Conservation (phyloP, 805 yeast species). For the Candida oleophila region DNA sequence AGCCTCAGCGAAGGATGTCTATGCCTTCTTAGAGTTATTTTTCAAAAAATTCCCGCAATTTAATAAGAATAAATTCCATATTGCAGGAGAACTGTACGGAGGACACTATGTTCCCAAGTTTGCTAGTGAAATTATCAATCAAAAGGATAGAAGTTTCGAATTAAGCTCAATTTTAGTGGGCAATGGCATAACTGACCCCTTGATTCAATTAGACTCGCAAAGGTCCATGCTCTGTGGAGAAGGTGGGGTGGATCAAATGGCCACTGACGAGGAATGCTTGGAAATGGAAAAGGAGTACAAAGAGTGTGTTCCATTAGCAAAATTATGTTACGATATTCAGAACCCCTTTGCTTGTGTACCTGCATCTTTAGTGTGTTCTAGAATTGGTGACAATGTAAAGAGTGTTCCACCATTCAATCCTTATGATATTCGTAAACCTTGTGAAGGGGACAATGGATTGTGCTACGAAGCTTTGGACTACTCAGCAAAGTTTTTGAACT, state of each 20-base stretch:
- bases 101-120: conserved; percentile 93
- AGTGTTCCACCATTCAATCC: conserved; percentile 42
- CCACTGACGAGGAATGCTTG: conserved; percentile 30
- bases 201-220: conserved; percentile 38
- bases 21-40: conserved; percentile 78
- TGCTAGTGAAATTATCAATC: conserved; percentile 75
- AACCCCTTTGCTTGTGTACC: conserved; percentile 40
- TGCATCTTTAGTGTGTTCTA: conserved; percentile 33
- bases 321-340: conserved; percentile 31
- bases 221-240: conserved; percentile 48
- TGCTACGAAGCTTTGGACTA: conserved; percentile 54
- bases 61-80: conserved; percentile 61
- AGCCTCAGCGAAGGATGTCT: conserved; percentile 86
- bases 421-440: conserved; percentile 58
- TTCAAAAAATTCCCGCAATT: conserved; percentile 81
- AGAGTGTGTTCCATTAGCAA: conserved; percentile 30
- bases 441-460: conserved; percentile 47
- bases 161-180: conserved; percentile 42
- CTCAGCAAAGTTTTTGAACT: conserved; percentile 53
- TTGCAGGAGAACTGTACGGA: conserved; percentile 92
- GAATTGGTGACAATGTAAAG: conserved; percentile 15
- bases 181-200: conserved; percentile 45
- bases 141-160: conserved; percentile 49
- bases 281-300: conserved; percentile 34
- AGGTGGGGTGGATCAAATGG: conserved; percentile 41